Percentiles rank a stretch among this genome's conserved stretches.
Conservation (phyloP, 331 rosid genomes). For the Stylosanthes scabra region DNA sequence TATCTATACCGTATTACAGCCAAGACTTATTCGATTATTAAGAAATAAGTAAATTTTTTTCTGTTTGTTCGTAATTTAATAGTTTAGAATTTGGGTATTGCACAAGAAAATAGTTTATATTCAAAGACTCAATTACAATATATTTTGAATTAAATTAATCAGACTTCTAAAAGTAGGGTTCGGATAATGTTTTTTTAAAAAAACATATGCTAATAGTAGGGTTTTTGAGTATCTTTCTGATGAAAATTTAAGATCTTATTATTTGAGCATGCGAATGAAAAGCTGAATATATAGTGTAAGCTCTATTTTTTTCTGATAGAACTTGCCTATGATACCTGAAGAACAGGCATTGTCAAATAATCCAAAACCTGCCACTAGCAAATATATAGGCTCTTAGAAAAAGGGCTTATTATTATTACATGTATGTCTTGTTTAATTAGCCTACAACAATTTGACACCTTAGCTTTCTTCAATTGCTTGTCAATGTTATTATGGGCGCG, state of each 20-base stretch:
- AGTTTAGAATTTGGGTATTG: no score
- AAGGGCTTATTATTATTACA: no score
- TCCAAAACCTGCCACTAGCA: slow-evolving; percentile 7
- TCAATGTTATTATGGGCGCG: background rate
- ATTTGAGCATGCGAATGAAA: slow-evolving; percentile 39
- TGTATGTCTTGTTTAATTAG: no score
- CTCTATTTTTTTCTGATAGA: slow-evolving; percentile 31
- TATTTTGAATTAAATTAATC: no score
- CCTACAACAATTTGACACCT: slow-evolving; percentile 29
- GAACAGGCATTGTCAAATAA: slow-evolving; percentile 30
- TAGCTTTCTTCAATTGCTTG: background rate
- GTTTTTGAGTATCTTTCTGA: background rate
- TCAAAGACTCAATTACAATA: no score
- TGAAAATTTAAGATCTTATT: slow-evolving; percentile 21
- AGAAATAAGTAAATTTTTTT: no score
- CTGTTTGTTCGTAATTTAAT: no score
- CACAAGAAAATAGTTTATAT: no score
- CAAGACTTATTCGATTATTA: no score
- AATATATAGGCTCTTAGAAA: background rate
- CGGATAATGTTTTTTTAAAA: no score
- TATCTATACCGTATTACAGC: no score
- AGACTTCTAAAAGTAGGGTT: no score
- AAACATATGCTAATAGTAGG: background rate
- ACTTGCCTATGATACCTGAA: slow-evolving; percentile 38
- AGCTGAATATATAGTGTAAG: background rate